These are phyloP conservation scores for Metroxylon sagu DNA, from an alignment of 176 grass and related monocot species.

Conservation along the genomic window DNA sequence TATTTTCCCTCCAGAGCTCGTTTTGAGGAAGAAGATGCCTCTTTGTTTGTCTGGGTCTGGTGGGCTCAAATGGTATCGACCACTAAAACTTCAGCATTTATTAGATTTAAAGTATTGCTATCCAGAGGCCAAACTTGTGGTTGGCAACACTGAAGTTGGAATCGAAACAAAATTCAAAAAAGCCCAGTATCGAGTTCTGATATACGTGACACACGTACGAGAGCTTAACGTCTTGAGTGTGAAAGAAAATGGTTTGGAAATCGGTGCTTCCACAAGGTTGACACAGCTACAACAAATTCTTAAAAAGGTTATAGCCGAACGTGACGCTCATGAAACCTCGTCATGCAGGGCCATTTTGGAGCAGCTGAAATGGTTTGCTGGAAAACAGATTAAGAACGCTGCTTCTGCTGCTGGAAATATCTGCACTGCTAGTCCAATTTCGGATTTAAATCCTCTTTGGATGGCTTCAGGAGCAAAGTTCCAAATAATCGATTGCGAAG, in stretches of 20 bases:
- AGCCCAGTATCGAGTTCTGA: conserved; percentile 55
- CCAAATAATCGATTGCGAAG: conserved; percentile 52
- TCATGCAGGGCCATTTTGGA: conserved; percentile 69
- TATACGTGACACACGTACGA: conserved; percentile 73
- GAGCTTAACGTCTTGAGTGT: conserved; percentile 60
- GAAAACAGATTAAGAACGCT: conserved; percentile 91
- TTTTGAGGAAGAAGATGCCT: conserved; percentile 46
- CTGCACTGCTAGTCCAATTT: conserved; percentile 99
- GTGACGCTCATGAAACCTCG: conserved; percentile 44
- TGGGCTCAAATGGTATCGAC: conserved; percentile 79
- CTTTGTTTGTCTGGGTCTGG: conserved; percentile 67
- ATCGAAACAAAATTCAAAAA: conserved; percentile 95
- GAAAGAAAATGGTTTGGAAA: conserved; percentile 73
- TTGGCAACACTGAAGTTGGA: conserved; percentile 88
- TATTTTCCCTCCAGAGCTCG: conserved; percentile 89
- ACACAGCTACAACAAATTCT: conserved; percentile 62
- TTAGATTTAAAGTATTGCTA: conserved; percentile 61
- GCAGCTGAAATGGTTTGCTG: conserved; percentile 96
- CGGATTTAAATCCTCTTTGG: conserved; percentile 97
- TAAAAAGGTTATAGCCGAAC: conserved; percentile 43
- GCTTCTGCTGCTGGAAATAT: conserved; percentile 97
- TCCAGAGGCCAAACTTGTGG: conserved; percentile 73
- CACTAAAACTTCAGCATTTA: conserved; percentile 65
- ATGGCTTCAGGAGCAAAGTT: conserved; percentile 72
- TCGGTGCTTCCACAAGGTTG: conserved; percentile 82